Evolutionary conservation across 2,329 filamentous ascomycete genomes (phyloP), one percentile per base, ranked within the genome.

Genomic region (Leptographium procerum): DNA sequence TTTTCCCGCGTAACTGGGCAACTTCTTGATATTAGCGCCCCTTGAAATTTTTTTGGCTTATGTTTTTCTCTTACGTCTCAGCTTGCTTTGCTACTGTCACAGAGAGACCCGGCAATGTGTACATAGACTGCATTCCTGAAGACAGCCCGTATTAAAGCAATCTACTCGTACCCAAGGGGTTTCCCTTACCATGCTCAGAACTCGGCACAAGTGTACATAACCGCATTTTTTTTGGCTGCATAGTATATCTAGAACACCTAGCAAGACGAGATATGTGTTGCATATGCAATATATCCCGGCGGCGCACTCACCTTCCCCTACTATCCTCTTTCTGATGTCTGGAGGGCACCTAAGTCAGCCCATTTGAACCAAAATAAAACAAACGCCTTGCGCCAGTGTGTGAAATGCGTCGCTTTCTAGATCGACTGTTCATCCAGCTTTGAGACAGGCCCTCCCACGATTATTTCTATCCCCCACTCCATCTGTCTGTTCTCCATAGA

Each of bases 381-480:
- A 56, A 56, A 56, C 55, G 55, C 55, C 55, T 31, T 34, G 59
- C 59, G 59, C 59, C 59, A 52, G 31, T 36, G 55, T 55, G 36
- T 50, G 33, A 47, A 56, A 56, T 50, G 55, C 55, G 36, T 56
- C 45, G 43, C 45, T 31, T 9, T 16, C 28, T 31, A 29, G 26
- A 56, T 36, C 31, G 31, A 24, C 51, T 36, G 8, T 43, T 40
- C 29, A 48, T 24, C 47, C 47, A 50, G 47, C 26, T 14, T 28
- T 13, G 24, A 14, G 26, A 13, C 11, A 29, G 14, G 26, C 26
- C 40, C 47, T 29, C 47, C 10, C 26, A 50, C 47, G 16, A 50
- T 28, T 29, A 13, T 4, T 48, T 7, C 45, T 26, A 48, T 40
- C 16, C 11, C 24, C 45, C 24, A n/a, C n/a, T n/a, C 24, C 5